Percentiles rank a stretch among this genome's conserved stretches.
Evolutionary conservation across 1,284 basidiomycete genomes (phyloP).

Genomic region (Butyriboletus pseudospeciosus): DNA sequence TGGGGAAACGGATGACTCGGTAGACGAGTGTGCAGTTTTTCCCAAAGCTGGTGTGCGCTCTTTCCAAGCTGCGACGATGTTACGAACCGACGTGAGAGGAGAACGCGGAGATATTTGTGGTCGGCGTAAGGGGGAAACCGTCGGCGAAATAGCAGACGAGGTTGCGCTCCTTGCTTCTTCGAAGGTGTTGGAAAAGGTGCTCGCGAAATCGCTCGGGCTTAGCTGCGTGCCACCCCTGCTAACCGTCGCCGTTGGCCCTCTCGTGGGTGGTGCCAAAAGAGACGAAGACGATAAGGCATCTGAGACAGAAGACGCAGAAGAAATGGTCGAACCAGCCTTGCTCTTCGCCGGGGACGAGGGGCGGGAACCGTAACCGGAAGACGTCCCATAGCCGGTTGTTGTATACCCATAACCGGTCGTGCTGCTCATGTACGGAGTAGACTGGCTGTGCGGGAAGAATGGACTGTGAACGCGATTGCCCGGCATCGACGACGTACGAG

Average conservation of each 20-base stretch:
- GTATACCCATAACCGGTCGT: slow-evolving; percentile 30
- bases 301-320: slow-evolving; percentile 20
- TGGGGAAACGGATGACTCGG: slow-evolving; percentile 24
- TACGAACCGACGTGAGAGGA: slow-evolving; percentile 67
- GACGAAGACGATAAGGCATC: slow-evolving; percentile 35
- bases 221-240: slow-evolving; percentile 25
- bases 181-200: slow-evolving; percentile 34
- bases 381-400: slow-evolving; percentile 29
- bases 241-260: slow-evolving; percentile 21
- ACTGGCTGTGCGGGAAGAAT: slow-evolving; percentile 41
- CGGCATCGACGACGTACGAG: slow-evolving; percentile 53
- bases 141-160: slow-evolving; percentile 22
- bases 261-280: slow-evolving; percentile 38
- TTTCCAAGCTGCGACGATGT: slow-evolving; percentile 78
- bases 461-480: slow-evolving; percentile 52
- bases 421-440: slow-evolving; percentile 37
- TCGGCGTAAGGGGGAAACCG: slow-evolving; percentile 42
- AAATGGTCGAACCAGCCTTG: slow-evolving; percentile 34
- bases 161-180: slow-evolving; percentile 26
- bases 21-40: slow-evolving; percentile 21
- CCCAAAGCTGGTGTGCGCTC: slow-evolving; percentile 51
- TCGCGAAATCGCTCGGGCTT: slow-evolving; percentile 33
- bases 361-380: slow-evolving; percentile 35
- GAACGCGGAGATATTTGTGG: slow-evolving; percentile 58
- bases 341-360: slow-evolving; percentile 47